A percentile compares a stretch with the other conserved stretches of the same genome.
phyloP scores from a whole-genome alignment of 2,329 filamentous ascomycete species.

The Pseudocercospora vitis region DNA sequence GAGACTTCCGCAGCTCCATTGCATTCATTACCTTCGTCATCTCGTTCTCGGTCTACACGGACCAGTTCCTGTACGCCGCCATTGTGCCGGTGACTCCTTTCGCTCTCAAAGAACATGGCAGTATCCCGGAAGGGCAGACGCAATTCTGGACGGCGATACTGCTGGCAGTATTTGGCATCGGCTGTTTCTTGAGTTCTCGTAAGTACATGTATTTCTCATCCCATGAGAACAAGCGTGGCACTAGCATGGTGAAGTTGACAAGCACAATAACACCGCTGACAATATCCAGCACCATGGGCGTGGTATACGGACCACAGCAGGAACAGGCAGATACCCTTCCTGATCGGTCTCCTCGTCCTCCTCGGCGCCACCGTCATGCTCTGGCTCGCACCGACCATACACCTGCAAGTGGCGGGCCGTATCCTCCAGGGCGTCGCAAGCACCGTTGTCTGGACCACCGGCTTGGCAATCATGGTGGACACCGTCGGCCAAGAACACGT shows the following conservation, averaged over 20 bases:
- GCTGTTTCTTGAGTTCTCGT: conserved; percentile 54
- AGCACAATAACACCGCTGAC: not conserved
- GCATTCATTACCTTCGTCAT: conserved; percentile 23
- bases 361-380: conserved; percentile 63
- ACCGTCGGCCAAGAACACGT: conserved; percentile 61
- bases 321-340: conserved; percentile 61
- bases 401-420: conserved; percentile 62
- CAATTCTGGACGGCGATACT: conserved; percentile 69
- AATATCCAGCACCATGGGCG: conserved; percentile 43
- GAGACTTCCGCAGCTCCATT: conserved; percentile 16
- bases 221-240: too few relatives aligned
- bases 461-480: conserved; percentile 67
- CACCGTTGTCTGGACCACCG: conserved; percentile 70
- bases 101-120: conserved; percentile 15
- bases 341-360: conserved; percentile 62
- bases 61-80: conserved; percentile 27
- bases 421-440: conserved; percentile 66
- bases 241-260: too few relatives aligned
- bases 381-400: conserved; percentile 61
- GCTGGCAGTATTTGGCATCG: conserved; percentile 66
- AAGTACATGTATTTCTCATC: too few relatives aligned
- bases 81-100: conserved; percentile 27
- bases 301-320: conserved; percentile 60
- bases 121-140: conserved; percentile 37
- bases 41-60: conserved; percentile 25